Base-by-base conservation (phyloP, 1,284 basidiomycete genomes). In the Microbotryomycetes sp. region DNA sequence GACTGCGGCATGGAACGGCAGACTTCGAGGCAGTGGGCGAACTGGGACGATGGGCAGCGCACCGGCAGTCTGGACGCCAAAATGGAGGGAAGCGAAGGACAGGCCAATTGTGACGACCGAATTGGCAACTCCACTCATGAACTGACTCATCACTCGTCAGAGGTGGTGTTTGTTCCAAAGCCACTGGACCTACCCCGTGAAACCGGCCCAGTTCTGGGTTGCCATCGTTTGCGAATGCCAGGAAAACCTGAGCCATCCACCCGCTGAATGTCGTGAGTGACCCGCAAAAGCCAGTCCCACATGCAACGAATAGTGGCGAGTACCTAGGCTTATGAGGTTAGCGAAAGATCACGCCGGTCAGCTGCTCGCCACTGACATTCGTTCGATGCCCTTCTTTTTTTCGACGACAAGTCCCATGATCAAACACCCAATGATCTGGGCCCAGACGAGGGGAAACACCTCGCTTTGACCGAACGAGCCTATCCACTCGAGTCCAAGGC, bases 261-360 rank as follows among this genome's bases (percentile, higher is more conserved):
- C 85, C 83, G 4, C 92, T 96, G 77, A 97, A 98, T 0, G 93
- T 97, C 4, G 96, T 99, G 67, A 97, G 77, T 4, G 90, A 94
- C 1, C 94, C 96, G 72, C 94, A 97, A 73, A 96, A 90, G 4
- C 93, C 93, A 48, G 93, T 97, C 0, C 91, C 89, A 21, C 94
- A 75, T 46, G 89, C 91, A 4, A 87, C 89, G 74, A 91, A 94
- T 7, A 94, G 72, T 1, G 92, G 90, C 0, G 84, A 84, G 76
- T 93, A 92, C 66, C 91, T 94, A 55, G 3, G 4, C 21, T 15
- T 2, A 26, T 0, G 26, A 9, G 27, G 1, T 35, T 35, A 16
- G 7, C 23, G 9, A 26, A 50, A 23, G 23, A 31, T 54, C 3
- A 52, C 21, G 26, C 48, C 24, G 29, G 24, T 1, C 3, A 47